Conservation (phyloP, 2,329 filamentous ascomycete species). For the Taxawa tesnikishii region DNA sequence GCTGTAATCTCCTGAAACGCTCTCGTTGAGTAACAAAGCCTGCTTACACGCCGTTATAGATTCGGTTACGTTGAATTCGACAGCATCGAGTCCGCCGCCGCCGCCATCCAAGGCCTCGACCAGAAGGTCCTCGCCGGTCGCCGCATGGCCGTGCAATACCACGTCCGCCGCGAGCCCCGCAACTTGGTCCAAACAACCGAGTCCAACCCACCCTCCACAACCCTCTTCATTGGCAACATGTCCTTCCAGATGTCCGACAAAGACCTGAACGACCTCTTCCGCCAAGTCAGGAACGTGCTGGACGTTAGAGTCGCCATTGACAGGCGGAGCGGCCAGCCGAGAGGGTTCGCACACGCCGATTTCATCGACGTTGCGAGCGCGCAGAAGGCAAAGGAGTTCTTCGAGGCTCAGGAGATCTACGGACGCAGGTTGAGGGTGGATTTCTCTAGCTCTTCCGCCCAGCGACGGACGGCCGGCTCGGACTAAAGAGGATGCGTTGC, state of each 20-base stretch:
- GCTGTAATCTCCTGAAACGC: too few species aligned
- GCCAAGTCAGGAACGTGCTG: constrained; percentile 53
- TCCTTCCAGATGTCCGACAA: constrained; percentile 75
- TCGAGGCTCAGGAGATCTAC: constrained; percentile 49
- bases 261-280: constrained; percentile 69
- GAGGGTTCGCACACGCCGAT: constrained; percentile 77
- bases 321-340: constrained; percentile 63
- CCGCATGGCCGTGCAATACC: constrained; percentile 49
- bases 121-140: constrained; percentile 52
- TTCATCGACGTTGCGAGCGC: constrained; percentile 59
- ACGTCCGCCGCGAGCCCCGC: constrained; percentile 20
- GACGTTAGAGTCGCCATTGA: constrained; percentile 78
- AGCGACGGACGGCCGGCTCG: too few species aligned
- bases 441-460: too few species aligned
- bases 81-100: constrained; percentile 37
- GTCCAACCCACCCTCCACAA: constrained; percentile 39
- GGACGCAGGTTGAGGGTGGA: constrained; percentile 55
- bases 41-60: constrained; percentile 28
- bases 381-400: constrained; percentile 41
- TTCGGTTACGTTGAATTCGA: constrained; percentile 56
- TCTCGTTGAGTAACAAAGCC: too few species aligned
- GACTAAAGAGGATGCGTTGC: too few species aligned
- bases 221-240: constrained; percentile 75
- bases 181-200: constrained; percentile 2
- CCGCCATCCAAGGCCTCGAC: constrained; percentile 47